Evolutionary conservation across 1,139 yeast genomes (phyloP), one percentile per base, ranked within the genome.

Genomic region (Debaryomyces subglobosus): DNA sequence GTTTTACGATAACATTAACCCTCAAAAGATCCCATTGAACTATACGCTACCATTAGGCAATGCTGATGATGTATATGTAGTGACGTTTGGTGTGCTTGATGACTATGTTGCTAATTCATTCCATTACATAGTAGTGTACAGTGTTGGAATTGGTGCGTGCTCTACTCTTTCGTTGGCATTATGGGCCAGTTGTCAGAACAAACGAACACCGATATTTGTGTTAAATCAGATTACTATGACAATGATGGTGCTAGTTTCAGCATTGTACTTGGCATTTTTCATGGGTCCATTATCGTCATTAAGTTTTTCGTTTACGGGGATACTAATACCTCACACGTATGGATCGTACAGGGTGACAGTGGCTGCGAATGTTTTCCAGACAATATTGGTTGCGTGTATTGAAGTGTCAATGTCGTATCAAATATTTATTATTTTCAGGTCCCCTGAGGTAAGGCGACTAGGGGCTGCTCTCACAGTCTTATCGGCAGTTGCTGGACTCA

Each of bases 401-500:
- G 87, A 89, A 61, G 50, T 71, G 0, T 85, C 96, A 0, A 70
- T 92, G 59, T 73, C 84, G 2, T 82, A 83, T 59, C 98, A 94
- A 65, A 79, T 87, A 5, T 77, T 74, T 52, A 77, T 86, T 13
- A 84, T 92, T 40, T 89, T 88, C 69, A 74, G 77, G 49, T 70
- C 81, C 12, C 81, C 84, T n/a, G 74, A 73, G 35, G 68, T 69
- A 42, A 71, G 67, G 48, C 61, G 55, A 20, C 48, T 76, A 38
- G 79, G 86, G 0, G 49, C 61, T 35, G 5, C 64, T 0, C 63
- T 82, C n/a, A 72, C 84, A 0, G 51, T 58, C 0, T 39, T 78
- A 1, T 71, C 85, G 0, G 64, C 64, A 0, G 46, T 65, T 0
- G 67, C 84, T 27, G 86, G 84, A 0, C 43, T 79, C 5, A 67